A percentile compares a stretch with the other conserved stretches of the same genome.
Conservation (phyloP, 352 stramenopile genomes). For the Phytophthora ramorum region DNA sequence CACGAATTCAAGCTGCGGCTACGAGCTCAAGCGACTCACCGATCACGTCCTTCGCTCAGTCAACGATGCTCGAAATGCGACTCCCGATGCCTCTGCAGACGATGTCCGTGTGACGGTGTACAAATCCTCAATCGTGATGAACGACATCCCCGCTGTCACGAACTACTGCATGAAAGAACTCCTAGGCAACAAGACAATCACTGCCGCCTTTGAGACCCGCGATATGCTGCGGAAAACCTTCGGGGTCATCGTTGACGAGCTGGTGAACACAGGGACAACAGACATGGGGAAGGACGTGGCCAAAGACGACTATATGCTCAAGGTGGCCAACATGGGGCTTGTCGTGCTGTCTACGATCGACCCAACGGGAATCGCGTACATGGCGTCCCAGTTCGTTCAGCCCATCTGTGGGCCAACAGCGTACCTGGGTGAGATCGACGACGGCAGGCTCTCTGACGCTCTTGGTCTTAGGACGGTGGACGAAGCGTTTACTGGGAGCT, state of each 20-base stretch:
- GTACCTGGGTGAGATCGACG: slow-evolving; percentile 39
- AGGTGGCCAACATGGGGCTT: slow-evolving; percentile 39
- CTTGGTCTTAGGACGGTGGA: slow-evolving; percentile 26
- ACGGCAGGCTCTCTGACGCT: slow-evolving; percentile 28
- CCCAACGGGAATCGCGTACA: slow-evolving; percentile 42
- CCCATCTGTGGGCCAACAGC: slow-evolving; percentile 41
- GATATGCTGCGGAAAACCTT: slow-evolving; percentile 31
- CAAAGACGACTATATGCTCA: slow-evolving; percentile 41
- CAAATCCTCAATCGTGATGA: slow-evolving; percentile 27
- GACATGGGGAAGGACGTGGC: slow-evolving; percentile 28
- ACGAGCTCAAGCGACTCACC: slow-evolving; percentile 28
- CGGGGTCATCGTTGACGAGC: slow-evolving; percentile 23
- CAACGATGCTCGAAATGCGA: slow-evolving; percentile 23
- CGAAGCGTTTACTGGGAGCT: slow-evolving; percentile 34
- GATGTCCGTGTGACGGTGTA: slow-evolving; percentile 26
- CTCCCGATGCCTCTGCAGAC: slow-evolving; percentile 7
- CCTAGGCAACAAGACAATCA: slow-evolving; percentile 15
- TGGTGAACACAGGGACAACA: slow-evolving; percentile 19
- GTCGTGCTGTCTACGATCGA: slow-evolving; percentile 44
- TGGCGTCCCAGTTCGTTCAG: slow-evolving; percentile 46
- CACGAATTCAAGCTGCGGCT: slow-evolving; percentile 26
- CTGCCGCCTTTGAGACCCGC: slow-evolving; percentile 21
- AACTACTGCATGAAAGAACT: slow-evolving; percentile 31
- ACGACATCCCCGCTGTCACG: slow-evolving; percentile 26
- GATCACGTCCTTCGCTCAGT: slow-evolving; percentile 22